phyloP scores from a whole-genome alignment of 2,329 filamentous ascomycete species.

The Phialophora tarda region DNA sequence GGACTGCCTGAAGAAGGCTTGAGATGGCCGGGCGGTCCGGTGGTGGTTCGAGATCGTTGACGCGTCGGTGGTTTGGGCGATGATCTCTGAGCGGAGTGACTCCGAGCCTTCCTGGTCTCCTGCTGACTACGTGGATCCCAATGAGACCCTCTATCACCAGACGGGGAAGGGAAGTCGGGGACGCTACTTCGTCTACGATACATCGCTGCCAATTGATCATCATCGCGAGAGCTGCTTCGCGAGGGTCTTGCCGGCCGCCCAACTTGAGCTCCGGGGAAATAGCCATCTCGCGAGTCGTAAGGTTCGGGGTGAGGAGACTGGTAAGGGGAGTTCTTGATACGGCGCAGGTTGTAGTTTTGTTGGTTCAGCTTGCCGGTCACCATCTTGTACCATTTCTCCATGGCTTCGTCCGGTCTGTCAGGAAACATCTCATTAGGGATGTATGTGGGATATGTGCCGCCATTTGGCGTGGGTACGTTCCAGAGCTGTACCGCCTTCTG shows the following conservation, averaged over 20 bases:
- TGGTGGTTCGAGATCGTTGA: conserved; percentile 35
- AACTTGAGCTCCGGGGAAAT: conserved; percentile 32
- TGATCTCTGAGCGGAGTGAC: conserved; percentile 37
- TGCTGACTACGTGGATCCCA: conserved; percentile 26
- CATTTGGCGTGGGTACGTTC: conserved; percentile 74
- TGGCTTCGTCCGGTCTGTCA: conserved; percentile 72
- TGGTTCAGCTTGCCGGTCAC: conserved; percentile 73
- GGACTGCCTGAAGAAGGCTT: conserved; percentile 22
- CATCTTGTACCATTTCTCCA: conserved; percentile 82
- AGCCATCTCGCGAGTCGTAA: conserved; percentile 35
- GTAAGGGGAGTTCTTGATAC: conserved; percentile 41
- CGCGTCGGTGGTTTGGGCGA: conserved; percentile 23
- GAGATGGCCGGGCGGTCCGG: conserved; percentile 14
- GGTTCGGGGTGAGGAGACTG: conserved; percentile 42
- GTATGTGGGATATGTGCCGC: conserved; percentile 63
- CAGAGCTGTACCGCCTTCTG: conserved; percentile 80
- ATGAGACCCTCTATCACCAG: conserved; percentile 31
- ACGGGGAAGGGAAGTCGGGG: conserved; percentile 35
- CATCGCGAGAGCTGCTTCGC: conserved; percentile 33
- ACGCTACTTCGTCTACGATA: conserved; percentile 37
- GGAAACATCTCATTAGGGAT: conserved; percentile 76
- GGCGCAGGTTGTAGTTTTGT: conserved; percentile 59
- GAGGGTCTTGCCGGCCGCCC: conserved; percentile 23
- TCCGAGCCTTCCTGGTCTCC: conserved; percentile 31
- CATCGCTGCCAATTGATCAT: conserved; percentile 27